phyloP scores from a whole-genome alignment of 805 yeast species.

The Candida rishiriensis region DNA sequence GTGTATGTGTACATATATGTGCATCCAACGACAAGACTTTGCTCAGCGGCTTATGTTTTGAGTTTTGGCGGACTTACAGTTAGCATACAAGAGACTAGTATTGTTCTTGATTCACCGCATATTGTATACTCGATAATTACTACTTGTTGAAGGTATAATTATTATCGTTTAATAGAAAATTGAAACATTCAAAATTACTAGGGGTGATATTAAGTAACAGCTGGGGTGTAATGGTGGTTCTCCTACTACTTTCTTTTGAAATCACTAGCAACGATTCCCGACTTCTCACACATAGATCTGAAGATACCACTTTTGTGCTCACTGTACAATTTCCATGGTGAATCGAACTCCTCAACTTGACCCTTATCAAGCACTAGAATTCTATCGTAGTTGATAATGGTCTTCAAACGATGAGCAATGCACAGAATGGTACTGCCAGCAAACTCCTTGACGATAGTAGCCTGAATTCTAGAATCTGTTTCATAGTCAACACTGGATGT shows the following conservation, averaged over 20 bases:
- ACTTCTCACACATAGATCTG: conserved; percentile 42
- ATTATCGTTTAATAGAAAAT: too few relatives aligned
- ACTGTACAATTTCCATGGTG: conserved; percentile 43
- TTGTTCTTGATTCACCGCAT: too few relatives aligned
- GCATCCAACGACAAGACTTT: too few relatives aligned
- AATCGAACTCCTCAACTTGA: conserved; percentile 45
- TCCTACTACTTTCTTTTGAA: conserved; percentile 19
- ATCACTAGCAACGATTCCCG: conserved; percentile 36
- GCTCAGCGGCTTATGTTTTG: too few relatives aligned
- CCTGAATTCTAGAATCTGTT: conserved; percentile 59
- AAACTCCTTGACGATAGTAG: conserved; percentile 52
- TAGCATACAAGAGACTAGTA: too few relatives aligned
- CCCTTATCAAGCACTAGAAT: conserved; percentile 57
- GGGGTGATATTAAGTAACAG: too few relatives aligned
- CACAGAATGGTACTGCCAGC: conserved; percentile 57
- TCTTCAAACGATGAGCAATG: conserved; percentile 63
- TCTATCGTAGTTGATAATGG: conserved; percentile 52
- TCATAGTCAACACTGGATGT: conserved; percentile 67
- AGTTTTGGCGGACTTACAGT: too few relatives aligned
- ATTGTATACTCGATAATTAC: too few relatives aligned
- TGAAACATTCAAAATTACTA: too few relatives aligned
- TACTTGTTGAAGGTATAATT: too few relatives aligned
- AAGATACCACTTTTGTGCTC: conserved; percentile 35
- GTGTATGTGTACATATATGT: too few relatives aligned
- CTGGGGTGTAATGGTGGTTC: too few relatives aligned